phyloP scores from a whole-genome alignment of 2,329 filamentous ascomycete species.

The Aspergillus oerlinghausenensis region DNA sequence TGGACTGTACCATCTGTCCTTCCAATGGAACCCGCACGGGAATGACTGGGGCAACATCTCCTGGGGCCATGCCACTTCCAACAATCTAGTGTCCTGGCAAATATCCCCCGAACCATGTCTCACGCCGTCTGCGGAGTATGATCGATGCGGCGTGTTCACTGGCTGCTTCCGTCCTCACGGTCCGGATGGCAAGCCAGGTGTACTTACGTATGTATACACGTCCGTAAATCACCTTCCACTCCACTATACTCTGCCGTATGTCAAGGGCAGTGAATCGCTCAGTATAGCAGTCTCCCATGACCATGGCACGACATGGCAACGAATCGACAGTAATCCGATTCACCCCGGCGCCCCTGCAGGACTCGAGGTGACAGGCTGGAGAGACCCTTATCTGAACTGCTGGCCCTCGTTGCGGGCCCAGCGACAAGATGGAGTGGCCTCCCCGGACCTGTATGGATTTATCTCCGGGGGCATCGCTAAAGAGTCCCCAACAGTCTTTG shows the following conservation, averaged over 20 bases:
- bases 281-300: slow-evolving; percentile 37
- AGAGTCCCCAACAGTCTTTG: slow-evolving; percentile 43
- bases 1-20: slow-evolving; percentile 38
- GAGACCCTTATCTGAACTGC: slow-evolving; percentile 37
- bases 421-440: slow-evolving; percentile 2
- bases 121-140: slow-evolving; percentile 33
- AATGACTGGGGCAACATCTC: slow-evolving; percentile 42
- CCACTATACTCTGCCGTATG: slow-evolving; percentile 38
- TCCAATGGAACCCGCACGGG: slow-evolving; percentile 42
- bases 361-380: slow-evolving; percentile 38
- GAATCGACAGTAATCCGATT: slow-evolving; percentile 35
- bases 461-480: slow-evolving; percentile 46
- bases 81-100: slow-evolving; percentile 38
- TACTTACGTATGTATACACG: slow-evolving; percentile 38
- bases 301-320: slow-evolving; percentile 35
- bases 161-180: slow-evolving; percentile 34
- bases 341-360: slow-evolving; percentile 30
- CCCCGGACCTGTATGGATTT: slow-evolving; percentile 41
- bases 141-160: slow-evolving; percentile 40
- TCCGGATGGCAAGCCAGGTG: slow-evolving; percentile 19
- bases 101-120: slow-evolving; percentile 25
- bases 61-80: slow-evolving; percentile 39
- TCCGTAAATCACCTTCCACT: slow-evolving; percentile 38
- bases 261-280: slow-evolving; percentile 33
- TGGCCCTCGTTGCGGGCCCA: slow-evolving; percentile 23